Base-by-base conservation (phyloP, 805 yeast genomes). In the Saturnispora bothae region DNA sequence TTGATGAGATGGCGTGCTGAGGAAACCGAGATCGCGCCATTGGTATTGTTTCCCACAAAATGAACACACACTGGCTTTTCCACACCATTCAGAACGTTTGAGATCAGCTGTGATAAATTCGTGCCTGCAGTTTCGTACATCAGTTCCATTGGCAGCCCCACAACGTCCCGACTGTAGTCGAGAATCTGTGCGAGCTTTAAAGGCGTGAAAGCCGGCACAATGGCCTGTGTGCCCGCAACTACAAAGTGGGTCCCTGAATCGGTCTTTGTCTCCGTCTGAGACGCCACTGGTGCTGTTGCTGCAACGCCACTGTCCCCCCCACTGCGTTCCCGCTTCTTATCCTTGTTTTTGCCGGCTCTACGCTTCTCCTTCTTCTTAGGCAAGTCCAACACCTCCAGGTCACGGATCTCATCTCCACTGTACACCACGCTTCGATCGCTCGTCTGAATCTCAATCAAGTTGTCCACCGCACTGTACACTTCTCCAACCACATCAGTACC, bases 111-210 rank as follows among this genome's bases (percentile, higher is more conserved):
- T 2, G 82, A 69, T 20, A 85, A 61, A 34, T 82, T 79, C 23
- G 78, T 61, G 4, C 84, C 84, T 27, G 83, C 75, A 37, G 74
- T 74, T 54, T 85, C 96, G 13, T 70, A 59, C 43, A 78, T 52
- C 3, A 66, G 51, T 2, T 61, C 52, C 5, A 64, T 56, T 2
- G 73, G 50, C 12, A 76, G 56, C 4, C 75, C 68, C 43, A 69
- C 78, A 36, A 68, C 70, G 12, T 74, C 79, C 3, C 62, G 51
- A 9, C 78, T 53, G 5, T 76, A 53, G 30, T 81, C 65, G 54
- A 84, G 89, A 34, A 85, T 71, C 44, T 84, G 95, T 6, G 79
- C 61, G 40, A 85, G 58, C 56, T 88, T 95, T 4, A 83, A 72
- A 1, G 94, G 85, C 2, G 88, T 73, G 13, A 86, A 79, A 39